Evolutionary conservation across 306 rosid species (phyloP), one percentile per base, ranked within the genome.

Genomic region (Malus fusca): DNA sequence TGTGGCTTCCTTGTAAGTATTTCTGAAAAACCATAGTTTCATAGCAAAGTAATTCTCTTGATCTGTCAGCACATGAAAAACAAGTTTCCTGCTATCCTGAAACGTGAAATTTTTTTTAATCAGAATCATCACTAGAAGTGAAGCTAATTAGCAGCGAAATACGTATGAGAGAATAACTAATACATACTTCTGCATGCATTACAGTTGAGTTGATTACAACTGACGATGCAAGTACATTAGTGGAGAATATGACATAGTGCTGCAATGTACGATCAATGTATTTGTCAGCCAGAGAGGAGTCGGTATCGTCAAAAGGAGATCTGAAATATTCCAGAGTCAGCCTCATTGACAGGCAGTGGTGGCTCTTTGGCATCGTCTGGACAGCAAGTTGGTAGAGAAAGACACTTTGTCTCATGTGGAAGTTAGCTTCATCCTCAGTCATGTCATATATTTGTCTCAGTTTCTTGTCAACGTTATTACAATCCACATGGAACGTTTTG

Each of bases 391-490:
- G 96, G 85, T 90, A 92, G 79, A 95, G 94, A 87, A 90, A 95
- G 75, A 97, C 93, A 85, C 98, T 90, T 87, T 95, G 98, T 82
- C 84, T 92, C 98, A 77, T 92, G 85, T 95, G 98, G 84, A 95
- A 95, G 73, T 83, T 82, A 33, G 98, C 96, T 90, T 95, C 98
- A 78, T 95, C 97, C 89, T 92, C 98, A 23, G 97, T 89, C 89
- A 90, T 86, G 79, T 95, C 98, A 82, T 77, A 86, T 84, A 95
- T 82, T 78, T 95, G 98, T 83, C 98, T 89, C 83, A 95, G 81
- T 83, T 95, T 95, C 90, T 95, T 95, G 88, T 92, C 98, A 84
- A 95, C 97, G 69, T 95, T 95, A 83, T 80, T 82, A 82, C 97
- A 95, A 14, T 88, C 98, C 85, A 95, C 88, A 13, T 86, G 78